These are phyloP conservation scores for Leptographium flavum DNA, from an alignment of 2,329 filamentous ascomycete genomes.

Conservation along the genomic window DNA sequence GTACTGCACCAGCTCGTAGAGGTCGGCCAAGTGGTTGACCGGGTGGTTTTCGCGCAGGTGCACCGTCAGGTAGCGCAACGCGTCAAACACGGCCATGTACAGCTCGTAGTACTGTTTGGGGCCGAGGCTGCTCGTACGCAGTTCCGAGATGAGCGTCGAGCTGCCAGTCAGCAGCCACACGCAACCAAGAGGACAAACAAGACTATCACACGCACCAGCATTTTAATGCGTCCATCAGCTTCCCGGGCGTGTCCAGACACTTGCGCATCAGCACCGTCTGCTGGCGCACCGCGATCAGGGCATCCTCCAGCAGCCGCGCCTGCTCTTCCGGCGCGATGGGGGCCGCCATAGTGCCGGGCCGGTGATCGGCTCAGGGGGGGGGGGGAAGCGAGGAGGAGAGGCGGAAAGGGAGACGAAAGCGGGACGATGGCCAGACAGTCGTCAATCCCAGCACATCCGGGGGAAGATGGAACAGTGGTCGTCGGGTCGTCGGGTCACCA, in stretches of 20 bases:
- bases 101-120: constrained; percentile 99
- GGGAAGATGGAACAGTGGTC: no score
- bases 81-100: constrained; percentile 98
- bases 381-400: not conserved
- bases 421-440: no score
- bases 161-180: constrained; percentile 28
- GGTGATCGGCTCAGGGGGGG: not conserved
- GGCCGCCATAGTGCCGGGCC: constrained; percentile 12
- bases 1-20: constrained; percentile 93
- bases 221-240: constrained; percentile 99
- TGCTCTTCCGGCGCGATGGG: constrained; percentile 61
- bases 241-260: constrained; percentile 90
- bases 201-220: constrained; percentile 62
- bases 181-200: constrained; percentile 1
- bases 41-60: constrained; percentile 96
- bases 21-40: constrained; percentile 90
- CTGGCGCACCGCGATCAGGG: constrained; percentile 87
- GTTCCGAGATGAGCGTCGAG: constrained; percentile 94
- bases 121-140: constrained; percentile 91
- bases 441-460: no score
- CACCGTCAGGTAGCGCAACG: constrained; percentile 86
- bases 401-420: no score
- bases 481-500: no score
- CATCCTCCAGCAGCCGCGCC: constrained; percentile 93
- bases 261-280: constrained; percentile 96